Base-by-base conservation (phyloP, 352 stramenopile species). In the Pilasporangium apinafurcum region DNA sequence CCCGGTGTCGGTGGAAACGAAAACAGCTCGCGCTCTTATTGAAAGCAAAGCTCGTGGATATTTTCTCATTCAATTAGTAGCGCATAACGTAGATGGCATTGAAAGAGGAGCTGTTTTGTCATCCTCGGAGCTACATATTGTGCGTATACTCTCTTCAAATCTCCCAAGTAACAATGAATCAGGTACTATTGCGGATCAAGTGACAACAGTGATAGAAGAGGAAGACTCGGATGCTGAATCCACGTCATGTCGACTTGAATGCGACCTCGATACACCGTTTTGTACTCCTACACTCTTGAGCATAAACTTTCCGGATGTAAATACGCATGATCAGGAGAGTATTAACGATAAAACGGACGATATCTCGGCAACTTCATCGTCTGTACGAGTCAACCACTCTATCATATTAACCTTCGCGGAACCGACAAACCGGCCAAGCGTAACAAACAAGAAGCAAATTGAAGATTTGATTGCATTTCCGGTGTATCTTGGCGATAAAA, bases 351-450 rank as follows among this genome's bases (percentile, higher is more conserved):
- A n/a, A n/a, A n/a, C n/a, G n/a, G n/a, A n/a, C n/a, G n/a, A n/a
- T n/a, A n/a, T n/a, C n/a, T n/a, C n/a, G n/a, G n/a, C n/a, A n/a
- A n/a, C n/a, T n/a, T n/a, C n/a, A n/a, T n/a, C n/a, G 8, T 56
- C 60, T 1, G 50, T 91, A 8, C 17, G 51, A 25, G 37, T 42
- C 18, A 72, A 66, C 27, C 63, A 88, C 43, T 49, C 53, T 7
- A 56, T 91, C 35, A 46, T 72, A 25, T 27, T 91, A 13, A 52
- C 75, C 39, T 91, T 88, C 38, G 44, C 63, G 2, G 52, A 67
- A 21, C 30, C 67, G 3, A 91, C 79, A 5, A 88, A 80, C 34
- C 50, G 47, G 8, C 75, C 76, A 17, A 34, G 35, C 16, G 61
- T 48, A 2, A 25, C 13, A 5, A 57, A 59, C 0, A 71, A 64